Evolutionary conservation across 2,329 filamentous ascomycete genomes (phyloP), one percentile per base, ranked within the genome.

Genomic region (Neopestalotiopsis clavispora): DNA sequence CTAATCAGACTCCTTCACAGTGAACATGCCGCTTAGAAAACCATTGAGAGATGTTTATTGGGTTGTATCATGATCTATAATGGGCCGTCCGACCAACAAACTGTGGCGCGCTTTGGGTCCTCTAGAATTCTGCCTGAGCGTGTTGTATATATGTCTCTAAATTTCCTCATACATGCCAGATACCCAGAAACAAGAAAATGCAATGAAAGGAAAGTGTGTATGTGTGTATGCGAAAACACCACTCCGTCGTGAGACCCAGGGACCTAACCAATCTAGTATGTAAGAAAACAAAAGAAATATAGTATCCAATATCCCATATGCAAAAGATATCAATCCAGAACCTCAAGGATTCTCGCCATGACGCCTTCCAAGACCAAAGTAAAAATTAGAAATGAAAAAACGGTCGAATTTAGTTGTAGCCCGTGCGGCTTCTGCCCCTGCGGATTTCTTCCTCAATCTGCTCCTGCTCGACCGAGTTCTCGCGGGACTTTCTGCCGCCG

Each of bases 361-460:
- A 14, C 32, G 3, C 10, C 4, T 17, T 40, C 32, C 30, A 61
- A 17, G 28, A 23, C 42, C 13, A 4, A 17, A 4, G 4, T 34
- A 14, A 23, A 2, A 30, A 40, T 3, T 30, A 1, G 20, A 23
- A 30, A 30, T 28, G 10, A 7, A 30, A 58, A 14, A 14, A 9
- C 10, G 14, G 14, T 17, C 4, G 13, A 5, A 52, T 42, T 34
- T 45, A 69, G 42, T 69, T 69, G 66, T 69, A 69, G 30, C 68
- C 68, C 23, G 52, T 69, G 23, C 68, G 68, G 61, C 68, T 69
- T 28, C 68, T 34, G 56, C 68, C 68, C 23, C 40, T 65, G 2
- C 52, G 28, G 14, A 17, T 45, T 38, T 68, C 68, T 4, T 68
- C 68, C 17, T 34, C 20, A 14, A 42, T 69, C 38, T 49, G 20